These are phyloP conservation scores for Chlorophyllum brunneum DNA, from an alignment of 768 basidiomycete species.

Conservation along the genomic window DNA sequence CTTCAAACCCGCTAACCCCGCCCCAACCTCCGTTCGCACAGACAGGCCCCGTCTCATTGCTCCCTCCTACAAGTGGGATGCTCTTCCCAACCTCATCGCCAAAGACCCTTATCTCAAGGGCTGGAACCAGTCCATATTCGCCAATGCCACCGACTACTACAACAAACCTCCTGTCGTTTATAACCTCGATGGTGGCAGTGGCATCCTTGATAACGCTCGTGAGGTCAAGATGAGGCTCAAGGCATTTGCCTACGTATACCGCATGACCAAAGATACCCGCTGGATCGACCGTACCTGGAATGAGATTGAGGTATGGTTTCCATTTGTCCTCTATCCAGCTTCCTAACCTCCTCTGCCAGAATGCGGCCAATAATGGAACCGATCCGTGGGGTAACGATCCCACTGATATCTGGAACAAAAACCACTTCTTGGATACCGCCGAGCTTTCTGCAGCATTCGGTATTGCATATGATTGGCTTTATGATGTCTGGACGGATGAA, in stretches of 20 bases:
- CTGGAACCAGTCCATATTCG: constrained; percentile 92
- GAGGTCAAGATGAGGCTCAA: constrained; percentile 90
- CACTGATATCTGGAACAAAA: constrained; percentile 74
- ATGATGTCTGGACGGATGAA: constrained; percentile 73
- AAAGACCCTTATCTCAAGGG: constrained; percentile 79
- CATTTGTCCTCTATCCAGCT: neutral
- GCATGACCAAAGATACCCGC: constrained; percentile 86
- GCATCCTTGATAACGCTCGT: constrained; percentile 89
- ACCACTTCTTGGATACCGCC: constrained; percentile 91
- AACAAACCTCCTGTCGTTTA: constrained; percentile 64
- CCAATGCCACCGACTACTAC: constrained; percentile 79
- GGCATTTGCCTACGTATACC: constrained; percentile 86
- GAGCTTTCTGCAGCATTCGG: constrained; percentile 87
- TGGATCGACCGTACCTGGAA: constrained; percentile 85
- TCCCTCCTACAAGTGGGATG: constrained; percentile 87
- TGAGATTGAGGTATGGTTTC: constrained; percentile 69
- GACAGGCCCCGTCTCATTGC: constrained; percentile 92
- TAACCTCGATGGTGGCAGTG: constrained; percentile 75
- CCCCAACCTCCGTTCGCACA: constrained; percentile 55
- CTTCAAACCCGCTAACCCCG: constrained; percentile 62
- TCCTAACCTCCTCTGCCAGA: constrained; percentile 33
- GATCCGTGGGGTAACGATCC: constrained; percentile 57
- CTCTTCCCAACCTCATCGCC: constrained; percentile 70
- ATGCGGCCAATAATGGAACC: constrained; percentile 61
- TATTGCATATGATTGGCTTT: constrained; percentile 95